phyloP scores from a whole-genome alignment of 441 rosid genomes.

The Gossypium trilobum region DNA sequence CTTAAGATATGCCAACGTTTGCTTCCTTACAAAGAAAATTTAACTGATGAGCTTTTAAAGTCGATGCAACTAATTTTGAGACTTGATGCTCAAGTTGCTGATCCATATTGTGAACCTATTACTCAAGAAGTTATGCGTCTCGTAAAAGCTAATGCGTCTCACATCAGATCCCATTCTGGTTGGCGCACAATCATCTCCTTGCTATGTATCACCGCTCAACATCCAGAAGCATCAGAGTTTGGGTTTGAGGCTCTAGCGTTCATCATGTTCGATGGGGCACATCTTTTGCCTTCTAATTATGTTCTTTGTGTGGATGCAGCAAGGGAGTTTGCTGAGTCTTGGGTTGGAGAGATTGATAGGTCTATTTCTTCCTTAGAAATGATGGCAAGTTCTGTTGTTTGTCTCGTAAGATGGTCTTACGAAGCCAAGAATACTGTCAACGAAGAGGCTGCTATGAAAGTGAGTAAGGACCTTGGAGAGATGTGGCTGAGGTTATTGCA shows the following conservation, averaged over 20 bases:
- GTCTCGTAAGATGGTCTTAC: constrained; percentile 50
- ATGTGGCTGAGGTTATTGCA: constrained; percentile 71
- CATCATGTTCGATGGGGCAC: constrained; percentile 58
- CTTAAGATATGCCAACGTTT: constrained; percentile 59
- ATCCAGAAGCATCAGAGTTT: constrained; percentile 66
- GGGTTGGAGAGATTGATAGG: constrained; percentile 49
- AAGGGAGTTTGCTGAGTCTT: constrained; percentile 67
- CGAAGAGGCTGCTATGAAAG: constrained; percentile 33
- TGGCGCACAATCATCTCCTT: constrained; percentile 62
- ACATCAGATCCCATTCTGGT: constrained; percentile 50
- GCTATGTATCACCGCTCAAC: constrained; percentile 59
- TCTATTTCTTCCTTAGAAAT: constrained; percentile 50
- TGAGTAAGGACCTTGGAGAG: constrained; percentile 53
- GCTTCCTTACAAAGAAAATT: constrained; percentile 62
- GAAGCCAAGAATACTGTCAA: constrained; percentile 40
- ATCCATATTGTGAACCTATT: constrained; percentile 64
- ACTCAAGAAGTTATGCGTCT: constrained; percentile 61
- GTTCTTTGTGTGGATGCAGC: constrained; percentile 56
- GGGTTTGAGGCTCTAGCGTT: constrained; percentile 55
- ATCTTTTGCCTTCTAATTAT: constrained; percentile 53
- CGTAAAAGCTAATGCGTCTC: constrained; percentile 57
- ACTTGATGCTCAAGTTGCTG: constrained; percentile 65
- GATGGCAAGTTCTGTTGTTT: constrained; percentile 54
- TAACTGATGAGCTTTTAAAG: constrained; percentile 62
- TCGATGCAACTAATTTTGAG: constrained; percentile 60